Conservation (phyloP, 2,329 filamentous ascomycete species). For the Uncinocarpus reesii region DNA sequence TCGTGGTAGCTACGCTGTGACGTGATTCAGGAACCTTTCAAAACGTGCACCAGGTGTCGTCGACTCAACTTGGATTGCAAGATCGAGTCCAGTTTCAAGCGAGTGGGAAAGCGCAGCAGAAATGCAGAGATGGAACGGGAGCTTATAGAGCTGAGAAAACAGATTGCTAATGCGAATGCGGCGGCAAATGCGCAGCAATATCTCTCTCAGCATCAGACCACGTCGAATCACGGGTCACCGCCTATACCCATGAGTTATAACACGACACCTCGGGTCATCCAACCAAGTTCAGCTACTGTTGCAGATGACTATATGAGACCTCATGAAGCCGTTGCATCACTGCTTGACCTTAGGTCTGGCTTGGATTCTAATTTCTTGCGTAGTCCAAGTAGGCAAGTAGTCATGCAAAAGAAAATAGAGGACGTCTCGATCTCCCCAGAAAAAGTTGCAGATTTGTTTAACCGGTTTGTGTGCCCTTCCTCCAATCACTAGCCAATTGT, state of each 20-base stretch:
- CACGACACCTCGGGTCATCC: conserved; percentile 22
- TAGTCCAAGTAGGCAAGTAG: conserved; percentile 39
- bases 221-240: conserved; percentile 25
- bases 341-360: conserved; percentile 42
- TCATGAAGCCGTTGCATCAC: conserved; percentile 42
- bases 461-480: conserved; percentile 30
- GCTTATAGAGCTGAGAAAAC: conserved; percentile 42
- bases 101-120: conserved; percentile 55
- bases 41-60: conserved; percentile 51
- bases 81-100: conserved; percentile 60
- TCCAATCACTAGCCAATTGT: not conserved
- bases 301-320: conserved; percentile 36
- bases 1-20: conserved; percentile 53
- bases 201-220: conserved; percentile 11
- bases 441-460: conserved; percentile 37
- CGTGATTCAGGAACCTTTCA: conserved; percentile 54
- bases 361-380: conserved; percentile 37
- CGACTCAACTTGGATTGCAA: conserved; percentile 55
- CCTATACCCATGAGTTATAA: conserved; percentile 23
- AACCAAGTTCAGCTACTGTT: conserved; percentile 19
- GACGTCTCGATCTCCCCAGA: conserved; percentile 38
- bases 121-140: conserved; percentile 55
- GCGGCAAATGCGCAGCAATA: conserved; percentile 18
- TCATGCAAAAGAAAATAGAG: conserved; percentile 43
- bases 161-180: conserved; percentile 33